Evolutionary conservation across 164 flowering plant species (phyloP).

Genomic region (Tetracentron sinense): DNA sequence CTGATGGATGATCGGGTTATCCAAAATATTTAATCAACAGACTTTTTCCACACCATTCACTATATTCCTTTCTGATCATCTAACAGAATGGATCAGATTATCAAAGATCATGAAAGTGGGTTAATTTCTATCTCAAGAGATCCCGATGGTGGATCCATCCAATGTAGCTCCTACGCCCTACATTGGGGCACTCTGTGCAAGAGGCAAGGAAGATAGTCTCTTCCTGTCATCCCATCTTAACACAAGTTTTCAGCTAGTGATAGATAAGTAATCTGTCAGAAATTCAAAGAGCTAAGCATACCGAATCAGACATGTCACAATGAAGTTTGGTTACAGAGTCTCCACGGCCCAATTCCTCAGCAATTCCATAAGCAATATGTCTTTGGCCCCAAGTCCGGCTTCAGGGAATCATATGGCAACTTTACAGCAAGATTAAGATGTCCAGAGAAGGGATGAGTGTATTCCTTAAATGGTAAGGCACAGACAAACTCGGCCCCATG

Average conservation of each 20-base stretch:
- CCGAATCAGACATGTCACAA: conserved; percentile 82
- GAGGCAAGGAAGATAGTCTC: background rate
- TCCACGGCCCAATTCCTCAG: conserved; percentile 57
- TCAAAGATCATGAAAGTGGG: background rate
- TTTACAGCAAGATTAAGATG: conserved; percentile 48
- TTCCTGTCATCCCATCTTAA: background rate
- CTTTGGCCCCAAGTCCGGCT: conserved; percentile 75
- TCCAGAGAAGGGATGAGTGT: conserved; percentile 51
- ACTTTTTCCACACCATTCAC: too few species aligned
- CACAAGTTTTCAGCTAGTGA: background rate
- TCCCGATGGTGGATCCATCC: background rate
- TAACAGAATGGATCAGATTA: too few species aligned
- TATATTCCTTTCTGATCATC: too few species aligned
- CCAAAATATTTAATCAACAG: too few species aligned
- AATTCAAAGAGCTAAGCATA: conserved; percentile 21
- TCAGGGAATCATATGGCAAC: conserved; percentile 36
- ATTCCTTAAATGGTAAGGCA: conserved; percentile 59
- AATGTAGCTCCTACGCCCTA: background rate
- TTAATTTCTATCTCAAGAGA: background rate
- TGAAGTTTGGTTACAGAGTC: conserved; percentile 78
- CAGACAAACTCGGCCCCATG: conserved; percentile 51
- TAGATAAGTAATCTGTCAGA: background rate
- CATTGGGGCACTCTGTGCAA: too few species aligned
- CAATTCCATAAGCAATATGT: conserved; percentile 65
- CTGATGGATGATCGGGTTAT: too few species aligned